These are phyloP conservation scores for Suhomyces panamericanus DNA, from an alignment of 1,139 yeast genomes.

Conservation along the genomic window DNA sequence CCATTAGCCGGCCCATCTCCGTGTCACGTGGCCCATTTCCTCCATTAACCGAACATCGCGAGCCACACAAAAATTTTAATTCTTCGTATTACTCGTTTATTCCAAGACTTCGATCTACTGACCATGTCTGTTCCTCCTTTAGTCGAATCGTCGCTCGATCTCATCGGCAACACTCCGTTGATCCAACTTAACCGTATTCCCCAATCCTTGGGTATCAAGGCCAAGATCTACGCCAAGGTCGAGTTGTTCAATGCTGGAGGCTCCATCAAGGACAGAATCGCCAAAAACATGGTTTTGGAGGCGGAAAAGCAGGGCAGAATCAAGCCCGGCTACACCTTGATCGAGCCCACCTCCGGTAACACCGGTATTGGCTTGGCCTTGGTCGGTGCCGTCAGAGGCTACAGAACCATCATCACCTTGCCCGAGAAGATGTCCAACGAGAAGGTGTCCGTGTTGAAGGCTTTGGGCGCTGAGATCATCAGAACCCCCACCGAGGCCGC, in stretches of 20 bases:
- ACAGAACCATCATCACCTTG: slow-evolving; percentile 82
- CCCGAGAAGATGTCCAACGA: slow-evolving; percentile 95
- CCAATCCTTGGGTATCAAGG: slow-evolving; percentile 73
- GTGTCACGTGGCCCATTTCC: slow-evolving; percentile 2
- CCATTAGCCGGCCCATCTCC: no score
- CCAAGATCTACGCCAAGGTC: slow-evolving; percentile 55
- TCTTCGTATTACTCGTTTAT: neutral
- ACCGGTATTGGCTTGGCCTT: slow-evolving; percentile 89
- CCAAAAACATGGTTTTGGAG: slow-evolving; percentile 71
- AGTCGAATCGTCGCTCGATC: slow-evolving; percentile 51
- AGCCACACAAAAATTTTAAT: slow-evolving; percentile 12
- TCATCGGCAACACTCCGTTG: slow-evolving; percentile 83
- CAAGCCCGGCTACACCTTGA: slow-evolving; percentile 82
- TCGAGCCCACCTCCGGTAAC: slow-evolving; percentile 89
- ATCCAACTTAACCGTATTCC: slow-evolving; percentile 76
- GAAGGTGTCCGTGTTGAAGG: slow-evolving; percentile 84
- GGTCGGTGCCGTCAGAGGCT: slow-evolving; percentile 84
- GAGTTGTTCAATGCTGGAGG: slow-evolving; percentile 73
- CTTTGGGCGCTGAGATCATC: slow-evolving; percentile 87
- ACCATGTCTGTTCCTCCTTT: slow-evolving; percentile 27
- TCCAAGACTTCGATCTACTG: neutral
- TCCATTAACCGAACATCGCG: slow-evolving; percentile 5
- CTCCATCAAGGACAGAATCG: slow-evolving; percentile 67
- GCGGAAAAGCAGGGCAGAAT: slow-evolving; percentile 79
- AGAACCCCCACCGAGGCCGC: slow-evolving; percentile 94